Evolutionary conservation across 306 rosid species (phyloP), one percentile per base, ranked within the genome.

Genomic region (Vachellia pachyceras): DNA sequence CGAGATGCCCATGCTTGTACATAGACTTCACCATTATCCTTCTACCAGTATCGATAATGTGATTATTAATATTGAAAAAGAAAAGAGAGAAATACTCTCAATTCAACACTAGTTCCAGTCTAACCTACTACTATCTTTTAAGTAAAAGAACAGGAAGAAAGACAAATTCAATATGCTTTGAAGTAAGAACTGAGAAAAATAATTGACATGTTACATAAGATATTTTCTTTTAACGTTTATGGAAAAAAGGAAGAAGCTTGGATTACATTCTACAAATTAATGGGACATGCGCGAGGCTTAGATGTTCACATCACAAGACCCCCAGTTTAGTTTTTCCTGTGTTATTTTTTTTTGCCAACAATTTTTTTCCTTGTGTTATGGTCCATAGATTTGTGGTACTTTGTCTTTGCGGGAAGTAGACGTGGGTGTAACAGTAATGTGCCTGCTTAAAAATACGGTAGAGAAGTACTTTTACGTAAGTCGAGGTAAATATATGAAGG

Each of bases 1-100:
- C 49, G 39, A 61, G 65, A 70, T 23, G 66, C 72, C 22, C 85
- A 36, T 5, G 18, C 46, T 71, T 84, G 87, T 80, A 80, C 71
- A 76, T 84, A 76, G 68, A 63, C 73, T 60, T 52, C 3, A 54
- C 44, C 72, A 61, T 75, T 40, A 69, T 49, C 49, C 49, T 69
- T 73, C 49, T 57, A 33, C 29, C 11, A 10, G 13, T n/a, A n/a
- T 20, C n/a, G 47, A 68, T n/a, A 40, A 68, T n/a, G 15, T 68
- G 7, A n/a, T 68, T 37, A 39, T 66, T 39, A 10, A 40, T 68
- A 68, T 68, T 39, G 49, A 7, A 18, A 39, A 20, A 22, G 55
- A 22, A 13, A 12, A 12, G 55, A 69, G 7, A 60, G 15, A 23
- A 44, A 3, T 12, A 44, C 13, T 69, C 33, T 42, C 37, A 11